Evolutionary conservation across 139 green algal genomes (phyloP).

Genomic region (Astrephomene gubernaculifera): DNA sequence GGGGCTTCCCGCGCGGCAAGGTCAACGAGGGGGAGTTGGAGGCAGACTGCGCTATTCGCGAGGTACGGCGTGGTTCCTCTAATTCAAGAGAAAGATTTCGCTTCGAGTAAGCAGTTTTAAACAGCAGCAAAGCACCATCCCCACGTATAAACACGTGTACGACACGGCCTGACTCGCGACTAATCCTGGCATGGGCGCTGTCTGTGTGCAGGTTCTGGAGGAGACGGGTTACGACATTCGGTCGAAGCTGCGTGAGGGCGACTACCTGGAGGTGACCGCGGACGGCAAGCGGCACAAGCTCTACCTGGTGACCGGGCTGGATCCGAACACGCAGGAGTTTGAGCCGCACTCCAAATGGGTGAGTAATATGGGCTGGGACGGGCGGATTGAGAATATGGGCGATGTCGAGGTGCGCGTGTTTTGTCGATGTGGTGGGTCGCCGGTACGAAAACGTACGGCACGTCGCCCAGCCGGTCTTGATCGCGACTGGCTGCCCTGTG

Average conservation of each 20-base stretch:
- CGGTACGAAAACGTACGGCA: no score
- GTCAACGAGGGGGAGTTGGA: slow-evolving; percentile 88
- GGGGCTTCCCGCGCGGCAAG: slow-evolving; percentile 96
- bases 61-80: no score
- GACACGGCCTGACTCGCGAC: background rate
- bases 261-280: slow-evolving; percentile 75
- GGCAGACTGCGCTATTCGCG: slow-evolving; percentile 83
- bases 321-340: slow-evolving; percentile 74
- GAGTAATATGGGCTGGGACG: no score
- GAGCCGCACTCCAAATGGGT: slow-evolving; percentile 67
- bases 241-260: slow-evolving; percentile 53
- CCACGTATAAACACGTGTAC: no score
- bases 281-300: slow-evolving; percentile 78
- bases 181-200: background rate
- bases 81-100: no score
- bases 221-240: slow-evolving; percentile 84
- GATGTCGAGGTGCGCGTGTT: no score
- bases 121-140: no score
- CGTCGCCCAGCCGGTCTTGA: no score
- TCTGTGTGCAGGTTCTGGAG: slow-evolving; percentile 73
- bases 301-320: slow-evolving; percentile 81
- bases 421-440: no score
- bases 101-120: no score
- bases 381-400: no score
- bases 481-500: no score